phyloP scores from a whole-genome alignment of 768 basidiomycete species.

The Russula foetens region DNA sequence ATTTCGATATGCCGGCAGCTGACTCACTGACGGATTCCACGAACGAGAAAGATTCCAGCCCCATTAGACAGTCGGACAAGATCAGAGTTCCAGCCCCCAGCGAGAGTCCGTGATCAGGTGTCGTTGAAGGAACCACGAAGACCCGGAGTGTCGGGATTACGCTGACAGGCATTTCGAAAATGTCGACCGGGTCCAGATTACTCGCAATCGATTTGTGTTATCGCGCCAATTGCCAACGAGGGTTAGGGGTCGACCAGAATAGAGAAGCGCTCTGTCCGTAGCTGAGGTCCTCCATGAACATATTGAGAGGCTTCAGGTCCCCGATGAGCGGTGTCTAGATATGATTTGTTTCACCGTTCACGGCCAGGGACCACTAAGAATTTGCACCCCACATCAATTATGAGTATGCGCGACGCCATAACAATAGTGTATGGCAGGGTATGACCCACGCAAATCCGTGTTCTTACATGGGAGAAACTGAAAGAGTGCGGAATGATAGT shows the following conservation, averaged over 20 bases:
- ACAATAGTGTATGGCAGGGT: not conserved
- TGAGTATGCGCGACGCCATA: not conserved
- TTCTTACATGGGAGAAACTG: not conserved
- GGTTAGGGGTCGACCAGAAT: not conserved
- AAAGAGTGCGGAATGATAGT: not conserved
- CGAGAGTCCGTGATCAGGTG: not conserved
- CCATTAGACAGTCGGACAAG: not conserved
- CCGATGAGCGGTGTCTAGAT: not conserved
- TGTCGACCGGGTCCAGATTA: not conserved
- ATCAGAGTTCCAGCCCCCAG: not conserved
- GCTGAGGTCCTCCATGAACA: conserved; percentile 1
- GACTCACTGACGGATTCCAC: not conserved
- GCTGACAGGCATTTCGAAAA: not conserved
- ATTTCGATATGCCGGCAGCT: not conserved
- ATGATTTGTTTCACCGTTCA: not conserved
- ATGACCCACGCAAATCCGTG: too few relatives aligned
- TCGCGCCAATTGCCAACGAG: not conserved
- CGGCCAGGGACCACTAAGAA: not conserved
- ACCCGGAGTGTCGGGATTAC: not conserved
- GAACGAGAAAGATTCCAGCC: not conserved
- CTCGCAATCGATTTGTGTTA: not conserved
- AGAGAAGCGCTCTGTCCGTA: not conserved
- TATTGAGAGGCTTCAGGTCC: conserved; percentile 11
- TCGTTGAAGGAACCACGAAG: not conserved
- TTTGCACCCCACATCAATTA: not conserved